Evolutionary conservation across 441 rosid species (phyloP).

Genomic region (Corymbia citriodora): DNA sequence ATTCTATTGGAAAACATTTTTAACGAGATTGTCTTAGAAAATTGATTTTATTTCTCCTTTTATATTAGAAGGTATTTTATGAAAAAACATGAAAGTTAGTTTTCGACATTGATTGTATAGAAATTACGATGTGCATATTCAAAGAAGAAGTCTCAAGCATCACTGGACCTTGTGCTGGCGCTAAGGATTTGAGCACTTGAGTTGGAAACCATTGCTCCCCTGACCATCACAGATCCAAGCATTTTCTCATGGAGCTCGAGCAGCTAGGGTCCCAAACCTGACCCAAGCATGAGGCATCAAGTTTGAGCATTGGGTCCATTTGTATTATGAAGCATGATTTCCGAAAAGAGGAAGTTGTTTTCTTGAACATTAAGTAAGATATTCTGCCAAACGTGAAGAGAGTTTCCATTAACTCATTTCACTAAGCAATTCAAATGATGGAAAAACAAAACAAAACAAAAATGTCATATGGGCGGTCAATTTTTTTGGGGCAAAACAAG

Average conservation of each 20-base stretch:
- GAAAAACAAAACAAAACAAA: background rate
- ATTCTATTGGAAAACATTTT: background rate
- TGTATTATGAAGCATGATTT: background rate
- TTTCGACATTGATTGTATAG: background rate
- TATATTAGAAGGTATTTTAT: background rate
- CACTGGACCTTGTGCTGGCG: accelerated
- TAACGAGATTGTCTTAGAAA: background rate
- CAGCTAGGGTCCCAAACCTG: background rate
- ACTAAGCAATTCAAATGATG: accelerated
- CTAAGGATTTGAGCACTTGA: background rate
- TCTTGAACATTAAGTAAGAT: background rate
- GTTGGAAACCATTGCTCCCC: no score
- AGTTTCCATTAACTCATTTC: accelerated
- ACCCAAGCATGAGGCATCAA: background rate
- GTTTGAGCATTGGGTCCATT: background rate
- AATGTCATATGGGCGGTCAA: no score
- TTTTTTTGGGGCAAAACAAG: background rate
- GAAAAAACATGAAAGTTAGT: background rate
- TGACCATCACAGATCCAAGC: background rate
- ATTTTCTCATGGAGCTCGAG: background rate
- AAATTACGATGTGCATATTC: background rate
- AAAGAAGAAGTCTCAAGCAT: background rate
- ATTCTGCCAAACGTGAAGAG: accelerated
- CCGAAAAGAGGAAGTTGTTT: background rate
- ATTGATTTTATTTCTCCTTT: background rate